phyloP scores from a whole-genome alignment of 306 rosid genomes.

The Acacia confusa region DNA sequence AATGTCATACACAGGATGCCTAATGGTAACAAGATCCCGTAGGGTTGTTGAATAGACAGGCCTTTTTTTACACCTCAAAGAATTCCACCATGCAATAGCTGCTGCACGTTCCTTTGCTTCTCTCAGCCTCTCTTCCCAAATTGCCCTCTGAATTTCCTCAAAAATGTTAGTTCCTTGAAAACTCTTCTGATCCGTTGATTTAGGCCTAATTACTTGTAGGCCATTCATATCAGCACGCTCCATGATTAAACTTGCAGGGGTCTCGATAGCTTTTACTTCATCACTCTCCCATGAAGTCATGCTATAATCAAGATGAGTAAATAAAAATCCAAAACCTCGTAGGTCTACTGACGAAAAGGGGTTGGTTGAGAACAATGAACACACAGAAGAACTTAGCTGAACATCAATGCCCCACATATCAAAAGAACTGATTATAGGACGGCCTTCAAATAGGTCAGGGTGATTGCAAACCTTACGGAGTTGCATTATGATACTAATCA shows the following conservation, averaged over 20 bases:
- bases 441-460: slow-evolving; percentile 98
- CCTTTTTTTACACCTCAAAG: slow-evolving; percentile 74
- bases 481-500: slow-evolving; percentile 96
- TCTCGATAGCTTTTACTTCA: slow-evolving; percentile 79
- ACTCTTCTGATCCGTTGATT: slow-evolving; percentile 49
- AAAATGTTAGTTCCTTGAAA: slow-evolving; percentile 77
- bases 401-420: slow-evolving; percentile 76
- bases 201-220: slow-evolving; percentile 62
- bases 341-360: slow-evolving; percentile 75
- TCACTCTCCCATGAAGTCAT: slow-evolving; percentile 96
- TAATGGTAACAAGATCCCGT: slow-evolving; percentile 73
- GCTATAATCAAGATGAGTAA: slow-evolving; percentile 81
- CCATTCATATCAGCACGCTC: slow-evolving; percentile 48
- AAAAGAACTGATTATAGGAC: slow-evolving; percentile 95
- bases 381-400: slow-evolving; percentile 82
- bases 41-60: slow-evolving; percentile 73
- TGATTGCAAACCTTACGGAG: slow-evolving; percentile 99
- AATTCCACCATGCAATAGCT: slow-evolving; percentile 97
- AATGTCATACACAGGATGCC: slow-evolving; percentile 77
- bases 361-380: slow-evolving; percentile 61
- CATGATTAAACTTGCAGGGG: slow-evolving; percentile 66
- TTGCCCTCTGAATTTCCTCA: slow-evolving; percentile 78
- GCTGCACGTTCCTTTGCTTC: slow-evolving; percentile 73
- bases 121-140: slow-evolving; percentile 83
- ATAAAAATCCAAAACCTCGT: slow-evolving; percentile 72